Conservation (phyloP, 2,329 filamentous ascomycete genomes). For the Neospermospora avenae region DNA sequence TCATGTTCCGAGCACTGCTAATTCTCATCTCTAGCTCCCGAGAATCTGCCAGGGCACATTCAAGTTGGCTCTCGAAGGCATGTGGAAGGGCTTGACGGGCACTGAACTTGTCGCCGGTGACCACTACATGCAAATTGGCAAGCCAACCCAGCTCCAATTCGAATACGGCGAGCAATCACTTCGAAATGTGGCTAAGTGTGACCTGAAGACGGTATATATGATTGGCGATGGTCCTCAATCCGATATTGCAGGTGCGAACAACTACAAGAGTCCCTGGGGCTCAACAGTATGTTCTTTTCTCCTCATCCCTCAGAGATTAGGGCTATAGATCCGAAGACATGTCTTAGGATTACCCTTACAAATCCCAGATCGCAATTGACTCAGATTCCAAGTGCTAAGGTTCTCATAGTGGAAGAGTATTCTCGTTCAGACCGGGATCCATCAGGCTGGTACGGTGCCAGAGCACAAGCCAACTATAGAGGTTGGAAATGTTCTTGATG, state of each 20-base stretch:
- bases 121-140: constrained; percentile 3
- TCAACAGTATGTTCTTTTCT: constrained; percentile 36
- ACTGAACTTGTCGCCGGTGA: neutral
- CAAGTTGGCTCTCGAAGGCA: constrained; percentile 34
- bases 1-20: neutral
- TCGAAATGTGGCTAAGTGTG: constrained; percentile 1
- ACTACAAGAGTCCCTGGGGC: constrained; percentile 51
- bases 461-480: constrained; percentile 53
- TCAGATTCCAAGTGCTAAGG: too few species aligned
- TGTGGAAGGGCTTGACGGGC: constrained; percentile 1
- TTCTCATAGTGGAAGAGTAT: constrained; percentile 55
- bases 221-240: constrained; percentile 59
- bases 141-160: constrained; percentile 47
- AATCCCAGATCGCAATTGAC: too few species aligned
- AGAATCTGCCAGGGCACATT: constrained; percentile 57
- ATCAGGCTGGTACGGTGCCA: constrained; percentile 43
- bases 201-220: constrained; percentile 66
- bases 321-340: too few species aligned
- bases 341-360: too few species aligned
- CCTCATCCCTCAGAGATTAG: too few species aligned
- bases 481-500: constrained; percentile 59
- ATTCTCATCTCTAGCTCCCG: neutral
- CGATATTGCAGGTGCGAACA: constrained; percentile 68
- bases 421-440: constrained; percentile 67
- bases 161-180: constrained; percentile 58